These are phyloP conservation scores for Podaxis carcinomalis DNA, from an alignment of 768 basidiomycete species.

Conservation along the genomic window DNA sequence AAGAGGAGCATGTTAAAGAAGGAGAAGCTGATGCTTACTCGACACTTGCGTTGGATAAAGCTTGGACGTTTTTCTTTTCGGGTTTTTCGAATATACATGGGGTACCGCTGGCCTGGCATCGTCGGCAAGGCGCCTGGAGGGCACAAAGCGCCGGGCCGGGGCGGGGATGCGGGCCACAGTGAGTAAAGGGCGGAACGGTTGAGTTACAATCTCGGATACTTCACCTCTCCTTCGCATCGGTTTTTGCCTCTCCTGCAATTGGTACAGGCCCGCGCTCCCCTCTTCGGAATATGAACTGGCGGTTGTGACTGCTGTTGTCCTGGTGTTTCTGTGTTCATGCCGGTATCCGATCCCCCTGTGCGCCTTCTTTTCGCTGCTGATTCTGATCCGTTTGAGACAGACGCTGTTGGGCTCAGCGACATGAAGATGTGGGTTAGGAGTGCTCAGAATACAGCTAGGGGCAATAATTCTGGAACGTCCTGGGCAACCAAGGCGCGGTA, in stretches of 20 bases:
- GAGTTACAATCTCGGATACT: constrained; percentile 28
- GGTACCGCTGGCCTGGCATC: constrained; percentile 79
- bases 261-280: constrained; percentile 86
- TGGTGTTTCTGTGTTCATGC: constrained; percentile 30
- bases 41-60: constrained; percentile 58
- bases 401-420: constrained; percentile 64
- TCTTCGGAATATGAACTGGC: constrained; percentile 74
- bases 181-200: constrained; percentile 44
- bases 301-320: constrained; percentile 27
- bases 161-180: constrained; percentile 65
- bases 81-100: constrained; percentile 89
- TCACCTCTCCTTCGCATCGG: constrained; percentile 88
- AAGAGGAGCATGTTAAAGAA: not conserved
- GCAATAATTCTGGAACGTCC: constrained; percentile 14
- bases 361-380: constrained; percentile 55
- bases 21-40: constrained; percentile 49
- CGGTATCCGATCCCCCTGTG: constrained; percentile 33
- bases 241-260: constrained; percentile 91
- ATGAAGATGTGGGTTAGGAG: constrained; percentile 27
- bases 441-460: constrained; percentile 11
- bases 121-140: constrained; percentile 80
- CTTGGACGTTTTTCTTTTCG: constrained; percentile 73
- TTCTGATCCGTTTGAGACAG: constrained; percentile 54
- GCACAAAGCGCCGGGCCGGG: constrained; percentile 61
- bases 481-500: constrained; percentile 18